Evolutionary conservation across 306 rosid genomes (phyloP), one percentile per base, ranked within the genome.

Genomic region (Macrotyloma uniflorum): DNA sequence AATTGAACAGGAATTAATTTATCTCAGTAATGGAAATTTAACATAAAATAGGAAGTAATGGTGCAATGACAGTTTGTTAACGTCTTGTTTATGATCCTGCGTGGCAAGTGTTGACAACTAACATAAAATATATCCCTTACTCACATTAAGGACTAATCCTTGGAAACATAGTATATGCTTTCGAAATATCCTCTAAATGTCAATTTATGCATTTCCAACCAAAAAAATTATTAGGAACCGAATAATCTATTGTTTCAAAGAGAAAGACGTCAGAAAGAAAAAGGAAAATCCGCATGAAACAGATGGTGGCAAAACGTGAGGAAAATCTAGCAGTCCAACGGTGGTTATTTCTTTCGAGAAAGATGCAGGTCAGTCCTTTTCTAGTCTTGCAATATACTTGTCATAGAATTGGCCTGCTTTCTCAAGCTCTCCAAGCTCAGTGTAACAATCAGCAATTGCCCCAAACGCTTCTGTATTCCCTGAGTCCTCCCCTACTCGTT

Each of bases 371-470:
- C 86, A 93, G 55, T 95, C 99, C 33, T 83, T 79, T 86, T 96
- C 98, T 87, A 95, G 51, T 83, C 91, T 85, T 38, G 93, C 83
- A 87, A 95, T 95, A 64, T 92, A 92, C 45, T 81, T 67, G 83
- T 92, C 98, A 75, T 92, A 92, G 86, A 74, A 92, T 32, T 85
- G 83, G 19, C 90, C 98, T 20, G 98, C 98, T 35, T 82, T 88
- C 74, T 95, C 98, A 64, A 95, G 98, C 63, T 95, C 98, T 75
- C 98, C 98, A 75, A 95, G 92, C 81, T 95, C 98, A 11, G 98
- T 92, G 80, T 90, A 94, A 81, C 98, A 94, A 70, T 94, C 98
- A 59, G 99, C 99, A 75, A 93, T 95, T 24, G 99, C 99, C 33
- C 99, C 99, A 64, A 83, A 93, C 30, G 99, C 99, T 88, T 95